These are phyloP conservation scores for Chaetomium tenue DNA, from an alignment of 495 filamentous ascomycete genomes.

Conservation along the genomic window DNA sequence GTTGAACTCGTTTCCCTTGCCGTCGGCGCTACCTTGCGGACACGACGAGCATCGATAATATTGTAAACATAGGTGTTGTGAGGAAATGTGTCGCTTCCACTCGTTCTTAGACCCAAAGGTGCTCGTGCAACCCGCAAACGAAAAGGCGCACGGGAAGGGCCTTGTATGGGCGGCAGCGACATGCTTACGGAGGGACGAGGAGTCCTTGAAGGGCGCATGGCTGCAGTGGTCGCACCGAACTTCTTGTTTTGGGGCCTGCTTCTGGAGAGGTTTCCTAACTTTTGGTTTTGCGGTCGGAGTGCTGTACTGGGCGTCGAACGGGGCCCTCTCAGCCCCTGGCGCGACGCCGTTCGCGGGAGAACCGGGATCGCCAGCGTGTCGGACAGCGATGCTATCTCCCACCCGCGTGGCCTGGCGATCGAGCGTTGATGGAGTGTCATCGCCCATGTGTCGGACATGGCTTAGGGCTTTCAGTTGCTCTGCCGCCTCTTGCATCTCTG, in stretches of 20 bases:
- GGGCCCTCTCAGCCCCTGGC: slow-evolving; percentile 38
- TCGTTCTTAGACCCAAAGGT: slow-evolving; percentile 94
- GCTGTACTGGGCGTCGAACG: slow-evolving; percentile 41
- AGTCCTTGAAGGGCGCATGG: slow-evolving; percentile 59
- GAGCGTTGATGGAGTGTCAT: slow-evolving; percentile 36
- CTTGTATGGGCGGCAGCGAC: slow-evolving; percentile 61
- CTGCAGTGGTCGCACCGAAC: slow-evolving; percentile 54
- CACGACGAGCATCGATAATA: slow-evolving; percentile 82
- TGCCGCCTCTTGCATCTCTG: slow-evolving; percentile 59
- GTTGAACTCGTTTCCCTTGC: slow-evolving; percentile 66
- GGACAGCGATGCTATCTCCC: slow-evolving; percentile 38
- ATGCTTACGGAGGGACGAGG: slow-evolving; percentile 57
- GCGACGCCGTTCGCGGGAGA: slow-evolving; percentile 44
- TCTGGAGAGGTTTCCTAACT: slow-evolving; percentile 49
- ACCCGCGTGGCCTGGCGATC: slow-evolving; percentile 30
- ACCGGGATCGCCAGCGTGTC: slow-evolving; percentile 42
- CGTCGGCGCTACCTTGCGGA: slow-evolving; percentile 58
- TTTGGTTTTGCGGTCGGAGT: slow-evolving; percentile 48
- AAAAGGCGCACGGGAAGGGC: slow-evolving; percentile 82
- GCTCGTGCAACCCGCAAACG: slow-evolving; percentile 76
- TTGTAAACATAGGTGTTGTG: slow-evolving; percentile 80
- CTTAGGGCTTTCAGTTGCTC: slow-evolving; percentile 59
- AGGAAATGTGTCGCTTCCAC: slow-evolving; percentile 85
- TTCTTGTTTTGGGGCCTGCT: slow-evolving; percentile 53
- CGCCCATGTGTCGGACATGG: slow-evolving; percentile 51